These are phyloP conservation scores for Pistacia vera DNA, from an alignment of 345 rosid species.

Conservation along the genomic window DNA sequence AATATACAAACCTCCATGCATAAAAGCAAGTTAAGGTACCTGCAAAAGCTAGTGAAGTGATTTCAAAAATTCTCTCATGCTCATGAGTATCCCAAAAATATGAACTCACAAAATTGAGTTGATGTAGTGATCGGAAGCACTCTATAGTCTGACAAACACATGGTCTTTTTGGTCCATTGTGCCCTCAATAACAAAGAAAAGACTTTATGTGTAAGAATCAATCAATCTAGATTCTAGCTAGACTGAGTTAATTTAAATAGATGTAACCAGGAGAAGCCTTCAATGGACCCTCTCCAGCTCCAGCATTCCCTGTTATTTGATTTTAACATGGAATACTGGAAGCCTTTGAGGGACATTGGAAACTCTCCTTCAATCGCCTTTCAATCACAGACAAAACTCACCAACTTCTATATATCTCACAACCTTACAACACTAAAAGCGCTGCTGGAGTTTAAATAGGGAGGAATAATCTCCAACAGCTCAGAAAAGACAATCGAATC, in stretches of 20 bases:
- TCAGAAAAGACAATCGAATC: not conserved
- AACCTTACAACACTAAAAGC: not conserved
- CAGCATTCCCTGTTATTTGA: not conserved
- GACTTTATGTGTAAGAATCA: not conserved
- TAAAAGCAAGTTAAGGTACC: not conserved
- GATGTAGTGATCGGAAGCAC: no score
- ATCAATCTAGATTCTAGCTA: not conserved
- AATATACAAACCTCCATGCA: no score
- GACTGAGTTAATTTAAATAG: not conserved
- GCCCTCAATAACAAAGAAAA: not conserved
- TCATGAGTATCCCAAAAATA: not conserved
- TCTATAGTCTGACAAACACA: no score
- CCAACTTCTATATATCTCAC: not conserved
- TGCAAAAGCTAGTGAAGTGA: not conserved
- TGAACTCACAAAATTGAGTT: not conserved
- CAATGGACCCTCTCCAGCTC: not conserved
- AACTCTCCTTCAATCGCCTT: not conserved
- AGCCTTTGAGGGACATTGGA: not conserved
- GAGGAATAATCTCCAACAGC: not conserved
- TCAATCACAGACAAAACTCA: not conserved
- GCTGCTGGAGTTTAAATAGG: conserved; percentile 3
- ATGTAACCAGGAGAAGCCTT: not conserved
- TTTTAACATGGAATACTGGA: conserved; percentile 4
- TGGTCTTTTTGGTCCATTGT: not conserved
- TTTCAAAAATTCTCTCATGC: no score